phyloP scores from a whole-genome alignment of 441 rosid species.

The Eruca vesicaria region DNA sequence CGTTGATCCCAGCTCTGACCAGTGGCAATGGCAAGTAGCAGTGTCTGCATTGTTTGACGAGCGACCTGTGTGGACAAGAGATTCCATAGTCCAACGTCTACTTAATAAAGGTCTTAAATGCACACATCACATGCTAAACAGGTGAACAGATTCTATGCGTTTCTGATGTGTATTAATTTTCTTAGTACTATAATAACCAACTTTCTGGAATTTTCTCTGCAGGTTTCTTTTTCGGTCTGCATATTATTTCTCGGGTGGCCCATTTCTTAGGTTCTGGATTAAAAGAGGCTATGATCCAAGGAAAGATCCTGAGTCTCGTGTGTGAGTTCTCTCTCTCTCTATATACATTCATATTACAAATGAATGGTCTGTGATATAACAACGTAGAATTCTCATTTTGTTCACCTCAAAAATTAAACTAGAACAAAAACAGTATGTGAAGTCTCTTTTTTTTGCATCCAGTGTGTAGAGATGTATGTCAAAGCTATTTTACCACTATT shows the following conservation, averaged over 20 bases:
- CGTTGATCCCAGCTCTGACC: slow-evolving; percentile 51
- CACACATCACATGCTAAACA: slow-evolving; percentile 62
- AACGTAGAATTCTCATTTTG: neutral
- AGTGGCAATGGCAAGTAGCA: slow-evolving; percentile 76
- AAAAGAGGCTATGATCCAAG: slow-evolving; percentile 99
- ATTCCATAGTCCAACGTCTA: slow-evolving; percentile 61
- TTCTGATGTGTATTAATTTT: slow-evolving; percentile 23
- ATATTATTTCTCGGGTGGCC: slow-evolving; percentile 95
- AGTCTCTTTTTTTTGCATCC: neutral
- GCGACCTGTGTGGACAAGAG: slow-evolving; percentile 92
- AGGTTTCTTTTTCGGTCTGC: slow-evolving; percentile 88
- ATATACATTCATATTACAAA: neutral
- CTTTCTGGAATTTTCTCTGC: slow-evolving; percentile 28
- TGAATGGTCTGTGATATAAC: neutral
- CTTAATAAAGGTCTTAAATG: slow-evolving; percentile 68
- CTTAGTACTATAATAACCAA: slow-evolving; percentile 1
- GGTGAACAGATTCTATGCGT: slow-evolving; percentile 37
- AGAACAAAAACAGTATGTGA: neutral
- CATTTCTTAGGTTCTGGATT: slow-evolving; percentile 96
- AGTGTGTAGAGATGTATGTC: neutral
- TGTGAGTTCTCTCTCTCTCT: slow-evolving; percentile 47
- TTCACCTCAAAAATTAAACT: neutral
- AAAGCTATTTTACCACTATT: slow-evolving; percentile 16
- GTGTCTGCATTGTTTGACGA: slow-evolving; percentile 88
- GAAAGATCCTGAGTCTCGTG: slow-evolving; percentile 87